phyloP scores from a whole-genome alignment of 2,329 filamentous ascomycete genomes.

The Sporothrix variecibatus region DNA sequence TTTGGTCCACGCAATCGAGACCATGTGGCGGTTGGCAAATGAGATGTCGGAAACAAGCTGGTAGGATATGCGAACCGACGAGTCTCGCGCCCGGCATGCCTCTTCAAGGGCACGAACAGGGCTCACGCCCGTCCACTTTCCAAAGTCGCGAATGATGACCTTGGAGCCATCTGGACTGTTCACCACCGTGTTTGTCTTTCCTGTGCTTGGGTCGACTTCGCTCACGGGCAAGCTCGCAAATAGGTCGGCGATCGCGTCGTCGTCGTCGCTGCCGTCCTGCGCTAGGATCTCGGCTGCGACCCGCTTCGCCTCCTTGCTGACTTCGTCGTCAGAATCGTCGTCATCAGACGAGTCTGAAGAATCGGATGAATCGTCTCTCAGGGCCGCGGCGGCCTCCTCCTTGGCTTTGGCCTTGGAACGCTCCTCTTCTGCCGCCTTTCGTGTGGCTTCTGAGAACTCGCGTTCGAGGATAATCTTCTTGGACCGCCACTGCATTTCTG shows the following conservation, averaged over 20 bases:
- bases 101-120: slow-evolving; percentile 81
- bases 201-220: slow-evolving; percentile 59
- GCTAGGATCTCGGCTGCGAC: slow-evolving; percentile 62
- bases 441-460: slow-evolving; percentile 54
- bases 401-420: slow-evolving; percentile 33
- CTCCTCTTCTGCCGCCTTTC: slow-evolving; percentile 42
- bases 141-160: slow-evolving; percentile 76
- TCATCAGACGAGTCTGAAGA: slow-evolving; percentile 34
- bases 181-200: slow-evolving; percentile 59
- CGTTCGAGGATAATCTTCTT: slow-evolving; percentile 62
- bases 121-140: slow-evolving; percentile 74
- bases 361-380: slow-evolving; percentile 33
- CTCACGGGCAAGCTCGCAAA: slow-evolving; percentile 63
- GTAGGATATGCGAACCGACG: slow-evolving; percentile 66
- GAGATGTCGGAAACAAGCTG: slow-evolving; percentile 69
- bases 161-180: slow-evolving; percentile 55
- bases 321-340: slow-evolving; percentile 44
- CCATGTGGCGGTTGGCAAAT: slow-evolving; percentile 73
- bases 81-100: slow-evolving; percentile 80
- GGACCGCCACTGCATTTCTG: slow-evolving; percentile 65
- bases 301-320: slow-evolving; percentile 58
- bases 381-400: slow-evolving; percentile 33
- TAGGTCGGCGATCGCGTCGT: slow-evolving; percentile 53
- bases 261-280: slow-evolving; percentile 54
- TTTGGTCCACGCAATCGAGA: slow-evolving; percentile 79